A percentile compares a stretch with the other conserved stretches of the same genome.
Evolutionary conservation across 2,329 filamentous ascomycete genomes (phyloP).

Genomic region (Fusarium ambrosium): DNA sequence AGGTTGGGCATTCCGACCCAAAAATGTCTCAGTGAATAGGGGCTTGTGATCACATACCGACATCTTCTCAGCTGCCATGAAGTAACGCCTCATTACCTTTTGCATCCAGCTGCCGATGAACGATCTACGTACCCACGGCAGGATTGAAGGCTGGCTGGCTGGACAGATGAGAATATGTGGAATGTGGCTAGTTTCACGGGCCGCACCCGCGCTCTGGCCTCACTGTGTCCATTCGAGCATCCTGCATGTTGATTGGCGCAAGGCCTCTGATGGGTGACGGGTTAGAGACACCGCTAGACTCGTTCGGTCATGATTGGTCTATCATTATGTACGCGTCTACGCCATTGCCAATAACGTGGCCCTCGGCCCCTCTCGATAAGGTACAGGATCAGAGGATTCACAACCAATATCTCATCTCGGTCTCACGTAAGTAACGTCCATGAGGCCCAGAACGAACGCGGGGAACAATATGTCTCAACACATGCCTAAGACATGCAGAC

Average conservation of each 20-base stretch:
- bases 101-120: background rate
- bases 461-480: background rate
- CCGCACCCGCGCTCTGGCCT: conserved; percentile 17
- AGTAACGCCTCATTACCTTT: background rate
- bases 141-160: background rate
- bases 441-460: background rate
- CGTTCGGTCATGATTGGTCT: background rate
- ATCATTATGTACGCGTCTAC: background rate
- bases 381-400: background rate
- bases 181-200: conserved; percentile 11
- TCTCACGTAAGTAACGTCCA: background rate
- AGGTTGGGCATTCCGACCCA: background rate
- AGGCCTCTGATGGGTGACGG: background rate
- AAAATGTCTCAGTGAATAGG: background rate
- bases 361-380: background rate
- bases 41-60: conserved; percentile 12
- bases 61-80: background rate
- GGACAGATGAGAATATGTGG: background rate
- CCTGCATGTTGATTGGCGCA: background rate
- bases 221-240: too few relatives aligned
- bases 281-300: background rate
- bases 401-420: background rate
- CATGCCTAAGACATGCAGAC: background rate
- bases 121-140: background rate
- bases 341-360: background rate